These are phyloP conservation scores for Talaromyces sp. DNA, from an alignment of 2,329 filamentous ascomycete species.

Conservation along the genomic window DNA sequence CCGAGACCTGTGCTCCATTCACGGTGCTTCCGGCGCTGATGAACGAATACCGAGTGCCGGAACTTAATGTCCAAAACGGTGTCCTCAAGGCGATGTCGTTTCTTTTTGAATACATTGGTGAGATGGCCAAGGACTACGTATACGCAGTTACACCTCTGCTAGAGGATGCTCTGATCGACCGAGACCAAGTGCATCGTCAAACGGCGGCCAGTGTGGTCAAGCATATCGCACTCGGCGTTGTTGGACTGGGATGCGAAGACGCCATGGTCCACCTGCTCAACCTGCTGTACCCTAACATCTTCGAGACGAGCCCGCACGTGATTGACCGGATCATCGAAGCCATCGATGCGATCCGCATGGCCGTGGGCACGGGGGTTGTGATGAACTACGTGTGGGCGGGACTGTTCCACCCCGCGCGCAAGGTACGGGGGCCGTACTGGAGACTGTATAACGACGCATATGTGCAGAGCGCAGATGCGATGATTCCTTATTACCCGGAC, in stretches of 20 bases:
- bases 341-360: conserved; percentile 91
- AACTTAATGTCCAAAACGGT: conserved; percentile 98
- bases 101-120: conserved; percentile 97
- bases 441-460: conserved; percentile 95
- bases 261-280: conserved; percentile 98
- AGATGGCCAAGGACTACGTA: conserved; percentile 99
- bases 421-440: conserved; percentile 94
- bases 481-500: conserved; percentile 94
- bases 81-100: conserved; percentile 96
- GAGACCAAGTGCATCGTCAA: conserved; percentile 95
- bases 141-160: conserved; percentile 95
- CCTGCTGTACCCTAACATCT: conserved; percentile 91
- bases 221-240: conserved; percentile 95
- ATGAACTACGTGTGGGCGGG: conserved; percentile 99
- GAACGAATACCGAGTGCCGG: conserved; percentile 98
- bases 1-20: conserved; percentile 96
- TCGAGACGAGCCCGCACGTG: conserved; percentile 96
- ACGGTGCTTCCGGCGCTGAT: conserved; percentile 97
- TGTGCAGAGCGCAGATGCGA: conserved; percentile 84
- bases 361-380: conserved; percentile 83
- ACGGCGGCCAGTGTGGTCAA: conserved; percentile 96
- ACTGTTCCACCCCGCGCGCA: conserved; percentile 91
- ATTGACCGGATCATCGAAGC: conserved; percentile 98
- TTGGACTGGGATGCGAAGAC: conserved; percentile 94
- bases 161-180: conserved; percentile 94